Evolutionary conservation across 2,329 filamentous ascomycete species (phyloP), one percentile per base, ranked within the genome.

Genomic region (Calonectria pseudoreteaudii): DNA sequence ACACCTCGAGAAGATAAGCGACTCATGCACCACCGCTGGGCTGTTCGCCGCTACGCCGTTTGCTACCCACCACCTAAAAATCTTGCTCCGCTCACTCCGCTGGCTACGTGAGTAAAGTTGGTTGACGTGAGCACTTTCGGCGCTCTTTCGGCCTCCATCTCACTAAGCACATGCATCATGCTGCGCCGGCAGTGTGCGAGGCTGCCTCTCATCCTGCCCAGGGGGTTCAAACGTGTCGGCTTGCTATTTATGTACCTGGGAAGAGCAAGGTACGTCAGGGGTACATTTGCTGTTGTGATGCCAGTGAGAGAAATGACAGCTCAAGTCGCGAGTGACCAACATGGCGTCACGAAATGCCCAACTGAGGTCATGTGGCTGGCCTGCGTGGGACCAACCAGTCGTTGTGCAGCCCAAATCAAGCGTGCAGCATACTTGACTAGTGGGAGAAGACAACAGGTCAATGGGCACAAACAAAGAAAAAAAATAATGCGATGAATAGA

Each of bases 341-440:
- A 81, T 80, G 79, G 79, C 78, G 79, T 80, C 79, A 80, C 74
- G 73, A 80, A 79, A 75, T 76, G 74, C 68, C 76, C 77, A 74
- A 75, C 71, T 79, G 69, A 80, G 77, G 79, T 80, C 79, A 80
- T 79, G 79, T 76, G 78, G 74, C 62, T 72, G 44, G 41, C 65
- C 58, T 66, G 56, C 65, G 70, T 76, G 60, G 72, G 56, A 68
- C 72, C 71, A 64, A 47, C 66, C 73, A 69, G 50, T 66, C 34
- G 28, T 26, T 49, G 31, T 44, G 66, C 66, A 68, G 47, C 50
- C 38, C 41, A 50, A 66, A 70, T 44, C 66, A 44, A 64, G 50
- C 41, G 38, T 52, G 26, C 53, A 52, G 64, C 52, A 50, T 36
- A 66, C 13, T 26, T 38, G 38, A 26, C 56, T 62, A 62, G 56